These are phyloP conservation scores for Rhizopogon roseolus DNA, from an alignment of 768 basidiomycete genomes.

Conservation along the genomic window DNA sequence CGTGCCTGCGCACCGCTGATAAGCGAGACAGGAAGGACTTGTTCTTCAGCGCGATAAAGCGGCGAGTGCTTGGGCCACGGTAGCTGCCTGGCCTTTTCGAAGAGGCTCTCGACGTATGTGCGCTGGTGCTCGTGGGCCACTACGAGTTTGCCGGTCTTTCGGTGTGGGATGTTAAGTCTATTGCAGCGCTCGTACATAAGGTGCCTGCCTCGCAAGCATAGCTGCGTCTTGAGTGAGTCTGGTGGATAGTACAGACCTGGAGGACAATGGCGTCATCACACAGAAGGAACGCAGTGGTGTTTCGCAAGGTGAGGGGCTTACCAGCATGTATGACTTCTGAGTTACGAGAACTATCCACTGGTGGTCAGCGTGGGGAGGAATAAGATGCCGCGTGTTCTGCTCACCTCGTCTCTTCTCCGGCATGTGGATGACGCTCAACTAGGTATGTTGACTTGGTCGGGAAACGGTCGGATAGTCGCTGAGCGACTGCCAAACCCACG, in stretches of 20 bases:
- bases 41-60: slow-evolving; percentile 17
- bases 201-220: slow-evolving; percentile 84
- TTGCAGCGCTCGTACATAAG: slow-evolving; percentile 78
- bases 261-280: not conserved
- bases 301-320: slow-evolving; percentile 16
- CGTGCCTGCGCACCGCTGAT: slow-evolving; percentile 64
- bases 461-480: slow-evolving; percentile 60
- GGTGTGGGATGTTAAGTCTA: slow-evolving; percentile 54
- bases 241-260: slow-evolving; percentile 82
- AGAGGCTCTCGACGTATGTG: slow-evolving; percentile 65
- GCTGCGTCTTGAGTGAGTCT: slow-evolving; percentile 75
- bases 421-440: slow-evolving; percentile 68
- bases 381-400: slow-evolving; percentile 1
- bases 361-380: not conserved
- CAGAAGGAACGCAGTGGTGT: not conserved
- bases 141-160: slow-evolving; percentile 84
- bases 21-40: slow-evolving; percentile 58
- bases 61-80: slow-evolving; percentile 43
- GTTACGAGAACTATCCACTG: slow-evolving; percentile 68
- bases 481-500: slow-evolving; percentile 83
- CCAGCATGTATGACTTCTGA: slow-evolving; percentile 95
- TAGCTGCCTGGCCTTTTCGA: slow-evolving; percentile 55
- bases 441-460: slow-evolving; percentile 70
- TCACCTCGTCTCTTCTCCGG: slow-evolving; percentile 86
- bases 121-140: slow-evolving; percentile 70